Evolutionary conservation across 2,329 filamentous ascomycete genomes (phyloP).

Genomic region (Beauveria brongniartii): DNA sequence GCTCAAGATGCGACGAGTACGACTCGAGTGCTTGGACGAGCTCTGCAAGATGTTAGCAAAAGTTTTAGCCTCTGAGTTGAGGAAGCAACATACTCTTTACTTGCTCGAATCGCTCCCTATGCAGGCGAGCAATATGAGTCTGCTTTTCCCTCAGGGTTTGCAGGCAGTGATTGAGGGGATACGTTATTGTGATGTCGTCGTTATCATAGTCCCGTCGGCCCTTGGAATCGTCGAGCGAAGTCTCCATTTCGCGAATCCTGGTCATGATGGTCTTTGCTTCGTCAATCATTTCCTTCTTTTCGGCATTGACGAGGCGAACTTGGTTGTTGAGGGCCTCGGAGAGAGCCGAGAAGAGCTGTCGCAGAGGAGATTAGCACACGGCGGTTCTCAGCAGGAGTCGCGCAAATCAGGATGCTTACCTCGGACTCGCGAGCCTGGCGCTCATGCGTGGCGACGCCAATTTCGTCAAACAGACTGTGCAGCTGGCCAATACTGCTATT

Average conservation of each 20-base stretch:
- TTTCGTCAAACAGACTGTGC: constrained; percentile 93
- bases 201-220: constrained; percentile 56
- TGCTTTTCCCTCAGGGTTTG: constrained; percentile 80
- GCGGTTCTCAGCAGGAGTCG: not conserved
- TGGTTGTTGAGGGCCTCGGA: constrained; percentile 90
- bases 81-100: constrained; percentile 65
- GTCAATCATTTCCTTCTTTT: constrained; percentile 86
- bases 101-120: constrained; percentile 89
- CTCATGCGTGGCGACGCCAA: constrained; percentile 89
- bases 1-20: constrained; percentile 91
- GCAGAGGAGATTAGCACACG: not conserved
- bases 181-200: constrained; percentile 68
- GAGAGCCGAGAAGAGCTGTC: constrained; percentile 78
- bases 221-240: constrained; percentile 71
- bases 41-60: constrained; percentile 44
- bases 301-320: constrained; percentile 71
- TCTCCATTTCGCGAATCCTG: constrained; percentile 87
- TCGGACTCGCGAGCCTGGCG: constrained; percentile 83
- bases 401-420: constrained; percentile 42
- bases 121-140: constrained; percentile 66
- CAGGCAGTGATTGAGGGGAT: constrained; percentile 74
- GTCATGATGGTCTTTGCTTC: constrained; percentile 81
- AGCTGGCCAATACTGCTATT: constrained; percentile 88
- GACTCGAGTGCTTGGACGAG: constrained; percentile 89
- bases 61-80: not conserved